Evolutionary conservation across 306 rosid genomes (phyloP), one percentile per base, ranked within the genome.

Genomic region (Lotus japonicus): DNA sequence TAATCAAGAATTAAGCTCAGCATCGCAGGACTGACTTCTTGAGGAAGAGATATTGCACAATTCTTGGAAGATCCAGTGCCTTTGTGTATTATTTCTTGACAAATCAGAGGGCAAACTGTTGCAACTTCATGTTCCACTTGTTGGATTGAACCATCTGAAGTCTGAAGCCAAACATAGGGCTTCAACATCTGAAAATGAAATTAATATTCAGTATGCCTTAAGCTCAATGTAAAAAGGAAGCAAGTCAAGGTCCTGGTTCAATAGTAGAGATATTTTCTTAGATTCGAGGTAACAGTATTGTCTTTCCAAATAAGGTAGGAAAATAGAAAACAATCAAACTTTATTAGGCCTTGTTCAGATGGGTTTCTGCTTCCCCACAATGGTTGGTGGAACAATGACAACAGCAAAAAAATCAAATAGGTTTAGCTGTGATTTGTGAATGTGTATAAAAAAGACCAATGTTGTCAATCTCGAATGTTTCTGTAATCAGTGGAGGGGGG

Each of bases 101-200:
- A 86, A 68, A 92, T 92, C 81, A 86, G 53, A 21, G 98, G 98
- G 70, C 92, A 92, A 83, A 83, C 84, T 94, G 86, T 86, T 41
- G 98, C 98, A 65, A 88, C 86, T 81, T 88, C 97, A 79, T 92
- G 90, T 79, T 92, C 97, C 66, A 92, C 97, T 85, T 92, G 86
- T 76, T 92, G 94, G 68, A 88, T 88, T 15, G 97, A 90, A 78
- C 96, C 98, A 61, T 92, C 97, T 12, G 96, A 81, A 51, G 94
- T 90, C 77, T 90, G 90, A 80, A 92, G 87, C 97, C 98, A 92
- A 75, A 92, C 72, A 79, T 80, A 92, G 64, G 98, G 88, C 86
- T 85, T 88, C 88, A 90, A 88, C 96, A 84, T 84, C 88, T 81
- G 63, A 65, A 63, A 65, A 70, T 64, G 18, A 46, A 50, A 77